Percentiles rank a stretch among this genome's conserved stretches.
Conservation (phyloP, 2,329 filamentous ascomycete species). For the Ascocoryne sarcoides region DNA sequence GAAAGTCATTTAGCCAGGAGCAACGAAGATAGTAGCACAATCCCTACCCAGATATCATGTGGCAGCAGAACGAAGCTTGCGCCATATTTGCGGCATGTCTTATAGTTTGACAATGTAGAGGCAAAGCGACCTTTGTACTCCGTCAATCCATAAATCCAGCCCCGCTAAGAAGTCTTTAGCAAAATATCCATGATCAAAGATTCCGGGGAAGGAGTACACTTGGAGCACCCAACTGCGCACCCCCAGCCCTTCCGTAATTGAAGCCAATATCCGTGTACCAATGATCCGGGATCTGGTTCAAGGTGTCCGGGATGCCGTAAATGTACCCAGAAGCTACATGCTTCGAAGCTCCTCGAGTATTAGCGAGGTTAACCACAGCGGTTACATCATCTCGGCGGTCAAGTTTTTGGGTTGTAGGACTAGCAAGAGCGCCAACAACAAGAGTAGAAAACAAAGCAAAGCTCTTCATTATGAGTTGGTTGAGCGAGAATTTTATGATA, state of each 20-base stretch:
- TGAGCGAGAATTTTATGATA: not conserved
- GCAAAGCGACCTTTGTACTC: conserved; percentile 32
- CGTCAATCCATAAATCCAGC: conserved; percentile 31
- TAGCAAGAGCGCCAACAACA: not conserved
- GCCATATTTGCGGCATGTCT: conserved; percentile 32
- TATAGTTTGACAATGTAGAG: conserved; percentile 36
- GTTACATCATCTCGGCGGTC: not conserved
- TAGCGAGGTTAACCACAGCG: not conserved
- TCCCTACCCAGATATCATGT: conserved; percentile 40
- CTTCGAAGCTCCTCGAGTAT: conserved; percentile 14
- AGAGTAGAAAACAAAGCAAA: not conserved
- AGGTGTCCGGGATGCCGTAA: conserved; percentile 34
- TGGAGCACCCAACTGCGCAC: conserved; percentile 10
- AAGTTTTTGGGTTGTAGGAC: not conserved
- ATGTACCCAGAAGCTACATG: conserved; percentile 34
- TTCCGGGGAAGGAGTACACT: too few relatives aligned
- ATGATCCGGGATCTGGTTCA: conserved; percentile 30
- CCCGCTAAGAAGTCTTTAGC: conserved; percentile 19
- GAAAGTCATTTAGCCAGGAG: not conserved
- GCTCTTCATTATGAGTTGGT: not conserved
- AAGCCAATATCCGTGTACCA: conserved; percentile 34
- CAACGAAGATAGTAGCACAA: conserved; percentile 21
- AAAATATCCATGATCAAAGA: too few relatives aligned
- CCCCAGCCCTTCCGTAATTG: conserved; percentile 33
- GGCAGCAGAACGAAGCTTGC: conserved; percentile 35